Evolutionary conservation across 2,329 filamentous ascomycete species (phyloP), one percentile per base, ranked within the genome.

Genomic region (Hypoxylon sp.): DNA sequence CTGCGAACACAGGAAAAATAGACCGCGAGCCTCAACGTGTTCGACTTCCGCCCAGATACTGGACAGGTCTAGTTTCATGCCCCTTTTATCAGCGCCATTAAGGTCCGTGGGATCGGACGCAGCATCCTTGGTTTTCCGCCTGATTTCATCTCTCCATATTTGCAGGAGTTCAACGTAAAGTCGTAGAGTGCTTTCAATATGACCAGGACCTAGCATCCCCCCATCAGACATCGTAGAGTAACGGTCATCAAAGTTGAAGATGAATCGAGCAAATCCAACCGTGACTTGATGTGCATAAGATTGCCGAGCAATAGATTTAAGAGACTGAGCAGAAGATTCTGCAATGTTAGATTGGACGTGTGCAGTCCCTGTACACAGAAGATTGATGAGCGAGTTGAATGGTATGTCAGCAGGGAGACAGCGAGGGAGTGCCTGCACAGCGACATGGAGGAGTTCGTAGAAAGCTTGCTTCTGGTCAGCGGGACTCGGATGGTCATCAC

Each of bases 141-240:
- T 92, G 69, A 99, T 97, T 77, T 98, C 95, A 69, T 98, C 95
- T 57, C 98, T 97, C 97, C 97, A 99, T 42, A 99, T 98, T 70
- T 95, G 91, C 11, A 99, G 85, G 4, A 99, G 83, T 80, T 99
- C 95, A 30, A 98, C 93, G 76, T 99, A 99, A 10, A 99, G 85
- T 70, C 92, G 91, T 20, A 99, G 81, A 0, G 96, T 99, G 73
- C 91, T 97, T 79, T 99, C 96, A 64, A 99, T 98, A 76, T 99
- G 96, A 3, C 91, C 93, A 35, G 93, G 91, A 0, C 95, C 96
- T 25, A 99, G 89, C 91, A 99, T 96, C 2, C 96, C 96, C 33
- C 97, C 96, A 76, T 99, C 96, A 8, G 95, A 97, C 90, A 98
- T 98, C 33, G 96, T 98, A 0, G 95, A 94, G 79, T 99, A 99